phyloP scores from a whole-genome alignment of 345 rosid genomes.

The Trapa incisa region DNA sequence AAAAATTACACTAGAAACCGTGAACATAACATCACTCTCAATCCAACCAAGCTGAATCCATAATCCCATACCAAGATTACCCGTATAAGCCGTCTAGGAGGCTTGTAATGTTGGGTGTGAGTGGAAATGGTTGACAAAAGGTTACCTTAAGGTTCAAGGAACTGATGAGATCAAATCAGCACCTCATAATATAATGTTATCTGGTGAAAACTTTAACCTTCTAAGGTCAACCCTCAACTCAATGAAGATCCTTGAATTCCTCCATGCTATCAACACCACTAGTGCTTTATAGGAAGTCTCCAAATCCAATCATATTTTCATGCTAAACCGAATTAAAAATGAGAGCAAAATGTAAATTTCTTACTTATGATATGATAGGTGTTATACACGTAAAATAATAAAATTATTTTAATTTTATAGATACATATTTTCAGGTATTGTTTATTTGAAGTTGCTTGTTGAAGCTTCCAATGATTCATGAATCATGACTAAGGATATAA shows the following conservation, averaged over 20 bases:
- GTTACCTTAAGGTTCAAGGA: background rate
- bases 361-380: too few relatives aligned
- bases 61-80: too few relatives aligned
- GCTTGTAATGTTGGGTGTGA: background rate
- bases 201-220: background rate
- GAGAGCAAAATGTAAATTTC: too few relatives aligned
- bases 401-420: too few relatives aligned
- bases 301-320: too few relatives aligned
- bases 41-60: too few relatives aligned
- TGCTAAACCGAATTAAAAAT: too few relatives aligned
- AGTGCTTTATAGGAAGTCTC: background rate
- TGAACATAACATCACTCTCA: too few relatives aligned
- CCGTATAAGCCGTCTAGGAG: too few relatives aligned
- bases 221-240: constrained; percentile 5
- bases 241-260: constrained; percentile 8
- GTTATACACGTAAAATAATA: too few relatives aligned
- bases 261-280: background rate
- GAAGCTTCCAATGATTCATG: background rate
- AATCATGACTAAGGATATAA: background rate
- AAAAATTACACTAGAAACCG: too few relatives aligned
- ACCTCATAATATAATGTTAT: background rate
- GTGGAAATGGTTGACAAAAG: constrained; percentile 4
- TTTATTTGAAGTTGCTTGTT: background rate
- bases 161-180: background rate
- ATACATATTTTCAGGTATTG: too few relatives aligned